These are phyloP conservation scores for Telfairia occidentalis DNA, from an alignment of 331 rosid genomes.

Conservation along the genomic window DNA sequence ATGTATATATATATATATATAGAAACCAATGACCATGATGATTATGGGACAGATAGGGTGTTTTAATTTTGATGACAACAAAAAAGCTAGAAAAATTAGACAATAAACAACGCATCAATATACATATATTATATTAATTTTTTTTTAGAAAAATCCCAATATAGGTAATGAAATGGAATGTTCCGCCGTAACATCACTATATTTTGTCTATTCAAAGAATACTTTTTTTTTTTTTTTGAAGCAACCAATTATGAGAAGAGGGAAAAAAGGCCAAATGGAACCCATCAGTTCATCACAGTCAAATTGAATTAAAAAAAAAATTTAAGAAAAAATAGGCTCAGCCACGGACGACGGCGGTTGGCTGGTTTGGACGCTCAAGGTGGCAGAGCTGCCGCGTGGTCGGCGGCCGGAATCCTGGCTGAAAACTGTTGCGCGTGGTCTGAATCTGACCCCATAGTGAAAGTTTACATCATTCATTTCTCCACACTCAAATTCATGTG, in stretches of 20 bases:
- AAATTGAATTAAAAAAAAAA: background rate
- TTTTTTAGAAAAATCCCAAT: background rate
- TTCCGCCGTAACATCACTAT: slow-evolving; percentile 50
- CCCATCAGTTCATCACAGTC: slow-evolving; percentile 16
- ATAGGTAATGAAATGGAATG: slow-evolving; percentile 13
- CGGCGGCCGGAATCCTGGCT: slow-evolving; percentile 3
- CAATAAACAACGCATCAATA: background rate
- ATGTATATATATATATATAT: background rate
- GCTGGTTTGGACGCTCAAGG: slow-evolving; percentile 2
- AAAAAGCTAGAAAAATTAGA: background rate
- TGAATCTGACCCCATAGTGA: background rate
- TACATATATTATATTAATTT: background rate
- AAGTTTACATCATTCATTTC: background rate
- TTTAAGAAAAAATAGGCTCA: slow-evolving; percentile 5
- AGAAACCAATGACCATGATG: background rate
- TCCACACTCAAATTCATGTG: background rate
- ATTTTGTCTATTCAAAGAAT: slow-evolving; percentile 12
- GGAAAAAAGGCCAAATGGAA: slow-evolving; percentile 18
- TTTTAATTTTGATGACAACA: background rate
- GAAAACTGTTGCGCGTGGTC: slow-evolving; percentile 2
- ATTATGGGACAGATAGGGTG: background rate
- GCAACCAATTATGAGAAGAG: slow-evolving; percentile 26
- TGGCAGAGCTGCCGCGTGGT: slow-evolving; percentile 9
- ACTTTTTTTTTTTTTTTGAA: slow-evolving; percentile 5
- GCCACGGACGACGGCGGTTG: slow-evolving; percentile 9